These are phyloP conservation scores for Aspergillus costaricaensis DNA, from an alignment of 2,329 filamentous ascomycete species.

Conservation along the genomic window DNA sequence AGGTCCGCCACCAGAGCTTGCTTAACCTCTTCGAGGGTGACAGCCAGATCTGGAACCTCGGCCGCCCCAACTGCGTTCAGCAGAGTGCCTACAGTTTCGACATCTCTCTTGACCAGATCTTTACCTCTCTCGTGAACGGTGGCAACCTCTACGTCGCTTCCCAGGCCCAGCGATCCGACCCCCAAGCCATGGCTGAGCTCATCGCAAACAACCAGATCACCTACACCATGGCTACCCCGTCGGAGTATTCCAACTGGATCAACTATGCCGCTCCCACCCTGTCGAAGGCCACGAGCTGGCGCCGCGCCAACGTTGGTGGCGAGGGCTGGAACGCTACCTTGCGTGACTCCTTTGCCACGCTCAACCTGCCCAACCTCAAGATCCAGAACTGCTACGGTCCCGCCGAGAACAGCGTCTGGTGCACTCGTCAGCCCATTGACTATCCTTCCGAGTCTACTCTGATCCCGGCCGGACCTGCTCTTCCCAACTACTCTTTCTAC, in stretches of 20 bases:
- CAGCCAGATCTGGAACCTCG: background rate
- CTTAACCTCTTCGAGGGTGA: background rate
- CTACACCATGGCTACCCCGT: conserved; percentile 3
- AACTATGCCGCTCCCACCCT: background rate
- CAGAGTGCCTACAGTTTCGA: conserved; percentile 12
- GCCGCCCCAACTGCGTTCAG: background rate
- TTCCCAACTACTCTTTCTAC: conserved; percentile 44
- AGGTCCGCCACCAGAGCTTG: background rate
- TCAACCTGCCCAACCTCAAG: conserved; percentile 14
- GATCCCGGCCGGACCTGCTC: conserved; percentile 23
- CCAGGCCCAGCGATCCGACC: background rate
- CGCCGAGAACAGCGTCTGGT: conserved; percentile 27
- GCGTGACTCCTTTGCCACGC: conserved; percentile 15
- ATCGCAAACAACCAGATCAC: background rate
- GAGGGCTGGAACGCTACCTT: conserved; percentile 13
- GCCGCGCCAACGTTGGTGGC: conserved; percentile 27
- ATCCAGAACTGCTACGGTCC: conserved; percentile 34
- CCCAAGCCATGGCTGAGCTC: background rate
- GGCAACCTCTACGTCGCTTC: conserved; percentile 4
- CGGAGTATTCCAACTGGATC: conserved; percentile 6
- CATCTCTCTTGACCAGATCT: conserved; percentile 7
- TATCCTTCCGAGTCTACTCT: background rate
- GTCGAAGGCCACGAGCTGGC: background rate
- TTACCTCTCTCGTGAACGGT: conserved; percentile 4
- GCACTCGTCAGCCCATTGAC: conserved; percentile 20